Conservation (phyloP, 495 filamentous ascomycete species). For the Ramalina intermedia region DNA sequence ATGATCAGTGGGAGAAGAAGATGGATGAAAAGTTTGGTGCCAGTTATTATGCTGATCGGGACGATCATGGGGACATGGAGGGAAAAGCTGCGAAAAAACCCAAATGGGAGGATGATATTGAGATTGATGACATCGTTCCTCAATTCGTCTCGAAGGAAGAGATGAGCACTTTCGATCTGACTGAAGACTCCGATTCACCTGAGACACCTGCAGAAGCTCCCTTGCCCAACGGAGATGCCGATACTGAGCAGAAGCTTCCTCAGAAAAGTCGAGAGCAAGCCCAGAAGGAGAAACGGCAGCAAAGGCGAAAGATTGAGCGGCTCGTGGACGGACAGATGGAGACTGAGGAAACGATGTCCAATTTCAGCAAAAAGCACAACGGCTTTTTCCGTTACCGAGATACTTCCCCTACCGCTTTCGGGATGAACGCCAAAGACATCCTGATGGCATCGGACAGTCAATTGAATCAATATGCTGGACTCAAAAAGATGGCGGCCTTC, state of each 20-base stretch:
- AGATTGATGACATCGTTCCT: conserved; percentile 81
- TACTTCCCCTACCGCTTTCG: conserved; percentile 79
- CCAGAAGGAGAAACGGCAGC: conserved; percentile 59
- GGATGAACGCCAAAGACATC: conserved; percentile 78
- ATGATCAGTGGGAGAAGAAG: conserved; percentile 74
- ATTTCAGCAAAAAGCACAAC: conserved; percentile 38
- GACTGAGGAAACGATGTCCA: conserved; percentile 46
- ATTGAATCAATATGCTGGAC: conserved; percentile 77
- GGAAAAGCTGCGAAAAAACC: conserved; percentile 64
- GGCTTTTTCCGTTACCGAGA: conserved; percentile 78
- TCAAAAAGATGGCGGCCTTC: conserved; percentile 90
- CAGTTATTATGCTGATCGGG: conserved; percentile 62
- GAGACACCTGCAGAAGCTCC: background rate
- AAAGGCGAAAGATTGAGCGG: conserved; percentile 69
- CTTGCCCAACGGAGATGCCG: conserved; percentile 13
- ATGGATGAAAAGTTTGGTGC: conserved; percentile 80
- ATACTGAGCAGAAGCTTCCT: conserved; percentile 25
- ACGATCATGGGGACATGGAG: conserved; percentile 27
- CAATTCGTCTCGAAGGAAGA: conserved; percentile 55
- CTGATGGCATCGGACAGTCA: conserved; percentile 76
- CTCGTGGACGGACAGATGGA: conserved; percentile 75
- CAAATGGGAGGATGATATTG: conserved; percentile 91
- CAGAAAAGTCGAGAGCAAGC: conserved; percentile 35
- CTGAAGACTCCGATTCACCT: conserved; percentile 23
- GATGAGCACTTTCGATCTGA: conserved; percentile 38